These are phyloP conservation scores for Chlorociboria aeruginascens DNA, from an alignment of 495 filamentous ascomycete genomes.

Conservation along the genomic window DNA sequence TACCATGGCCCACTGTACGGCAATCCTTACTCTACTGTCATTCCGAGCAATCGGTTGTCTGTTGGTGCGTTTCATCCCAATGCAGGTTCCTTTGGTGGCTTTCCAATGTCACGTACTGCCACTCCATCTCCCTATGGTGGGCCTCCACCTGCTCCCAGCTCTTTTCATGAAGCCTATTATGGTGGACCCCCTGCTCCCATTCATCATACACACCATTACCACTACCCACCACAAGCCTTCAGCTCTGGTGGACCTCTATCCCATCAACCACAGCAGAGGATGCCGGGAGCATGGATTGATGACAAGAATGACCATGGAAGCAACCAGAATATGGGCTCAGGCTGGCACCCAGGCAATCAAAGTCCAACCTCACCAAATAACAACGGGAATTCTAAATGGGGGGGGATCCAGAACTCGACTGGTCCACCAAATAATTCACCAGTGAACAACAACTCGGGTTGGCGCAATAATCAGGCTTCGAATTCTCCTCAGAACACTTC, in stretches of 20 bases:
- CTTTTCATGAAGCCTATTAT: too few relatives aligned
- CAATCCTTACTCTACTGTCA: slow-evolving; percentile 24
- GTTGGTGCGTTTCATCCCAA: slow-evolving; percentile 13
- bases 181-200: too few relatives aligned
- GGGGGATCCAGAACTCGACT: neutral
- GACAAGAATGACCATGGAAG: too few relatives aligned
- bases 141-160: neutral
- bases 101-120: neutral
- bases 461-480: neutral
- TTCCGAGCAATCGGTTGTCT: slow-evolving; percentile 20
- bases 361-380: neutral
- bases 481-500: neutral
- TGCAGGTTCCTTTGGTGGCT: slow-evolving; percentile 11
- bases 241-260: too few relatives aligned
- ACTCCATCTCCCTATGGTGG: neutral
- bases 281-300: too few relatives aligned
- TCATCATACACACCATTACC: too few relatives aligned
- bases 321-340: too few relatives aligned
- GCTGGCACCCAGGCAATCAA: too few relatives aligned
- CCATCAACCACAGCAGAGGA: too few relatives aligned
- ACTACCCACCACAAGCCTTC: too few relatives aligned
- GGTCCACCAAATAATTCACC: neutral
- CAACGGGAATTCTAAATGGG: neutral
- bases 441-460: neutral
- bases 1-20: slow-evolving; percentile 38